Evolutionary conservation across 1,284 basidiomycete species (phyloP).

Genomic region (Wallemia mellicola): DNA sequence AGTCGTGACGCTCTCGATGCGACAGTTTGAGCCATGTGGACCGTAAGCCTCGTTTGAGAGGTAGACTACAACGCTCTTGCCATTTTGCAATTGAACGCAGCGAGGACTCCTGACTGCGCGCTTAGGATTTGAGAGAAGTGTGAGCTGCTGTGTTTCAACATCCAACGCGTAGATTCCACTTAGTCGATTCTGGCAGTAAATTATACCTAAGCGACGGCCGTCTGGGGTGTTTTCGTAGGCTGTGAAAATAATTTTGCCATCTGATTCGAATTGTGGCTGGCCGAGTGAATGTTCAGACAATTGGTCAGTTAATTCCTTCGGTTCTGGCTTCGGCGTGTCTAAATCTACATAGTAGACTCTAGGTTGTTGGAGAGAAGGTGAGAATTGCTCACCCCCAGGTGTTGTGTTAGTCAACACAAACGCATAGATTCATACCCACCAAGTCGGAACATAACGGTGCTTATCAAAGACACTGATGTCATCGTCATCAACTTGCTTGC

Average conservation of each 20-base stretch:
- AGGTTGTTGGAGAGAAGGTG: neutral
- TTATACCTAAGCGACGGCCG: slow-evolving; percentile 28
- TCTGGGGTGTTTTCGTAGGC: slow-evolving; percentile 29
- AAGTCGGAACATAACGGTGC: neutral
- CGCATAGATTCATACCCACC: neutral
- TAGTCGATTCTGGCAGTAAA: slow-evolving; percentile 31
- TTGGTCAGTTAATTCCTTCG: neutral
- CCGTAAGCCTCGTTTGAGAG: slow-evolving; percentile 27
- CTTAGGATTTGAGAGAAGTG: slow-evolving; percentile 19
- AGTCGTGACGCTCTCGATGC: slow-evolving; percentile 19
- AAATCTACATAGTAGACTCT: neutral
- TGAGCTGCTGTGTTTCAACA: slow-evolving; percentile 9
- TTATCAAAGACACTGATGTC: neutral
- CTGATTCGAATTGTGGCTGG: slow-evolving; percentile 25
- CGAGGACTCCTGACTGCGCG: slow-evolving; percentile 29
- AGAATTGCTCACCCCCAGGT: neutral
- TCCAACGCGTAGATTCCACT: slow-evolving; percentile 26
- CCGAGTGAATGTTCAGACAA: slow-evolving; percentile 19
- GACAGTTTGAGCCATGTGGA: slow-evolving; percentile 27
- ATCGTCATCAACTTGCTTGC: neutral
- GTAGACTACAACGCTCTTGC: slow-evolving; percentile 21
- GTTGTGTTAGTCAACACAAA: neutral
- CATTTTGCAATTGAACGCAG: slow-evolving; percentile 12
- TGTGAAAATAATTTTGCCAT: slow-evolving; percentile 24
- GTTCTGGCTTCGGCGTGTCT: neutral